phyloP scores from a whole-genome alignment of 2,329 filamentous ascomycete species.

The Ceratocystis diversiconidia region DNA sequence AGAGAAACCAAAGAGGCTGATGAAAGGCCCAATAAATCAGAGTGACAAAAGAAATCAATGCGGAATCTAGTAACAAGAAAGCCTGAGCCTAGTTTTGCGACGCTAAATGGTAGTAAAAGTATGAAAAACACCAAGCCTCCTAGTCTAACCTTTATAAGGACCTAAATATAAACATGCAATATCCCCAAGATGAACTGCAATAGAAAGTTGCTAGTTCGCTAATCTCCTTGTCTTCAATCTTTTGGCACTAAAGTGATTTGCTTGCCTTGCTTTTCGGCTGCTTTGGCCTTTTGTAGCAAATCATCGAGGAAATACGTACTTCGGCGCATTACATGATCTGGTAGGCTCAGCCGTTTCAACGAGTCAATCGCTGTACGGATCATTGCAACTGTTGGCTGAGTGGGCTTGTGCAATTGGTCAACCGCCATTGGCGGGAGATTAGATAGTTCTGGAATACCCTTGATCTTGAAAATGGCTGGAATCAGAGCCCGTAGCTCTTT shows the following conservation, averaged over 20 bases:
- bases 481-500: constrained; percentile 9
- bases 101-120: not conserved
- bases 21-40: not conserved
- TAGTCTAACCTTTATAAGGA: too few relatives aligned
- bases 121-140: too few relatives aligned
- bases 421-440: not conserved
- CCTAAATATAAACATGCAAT: not conserved
- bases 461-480: constrained; percentile 8
- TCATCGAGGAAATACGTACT: constrained; percentile 12
- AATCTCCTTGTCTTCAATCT: not conserved
- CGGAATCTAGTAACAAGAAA: not conserved
- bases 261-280: constrained; percentile 7
- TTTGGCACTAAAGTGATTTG: constrained; percentile 1
- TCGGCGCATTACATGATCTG: not conserved
- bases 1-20: not conserved
- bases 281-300: constrained; percentile 9
- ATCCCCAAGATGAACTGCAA: not conserved
- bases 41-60: not conserved
- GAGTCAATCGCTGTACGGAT: constrained; percentile 13
- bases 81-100: not conserved
- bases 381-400: constrained; percentile 8
- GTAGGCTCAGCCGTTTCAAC: not conserved
- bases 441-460: not conserved
- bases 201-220: not conserved
- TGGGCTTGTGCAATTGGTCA: not conserved